Evolutionary conservation across 495 filamentous ascomycete genomes (phyloP), one percentile per base, ranked within the genome.

Genomic region (Xylaria longipes): DNA sequence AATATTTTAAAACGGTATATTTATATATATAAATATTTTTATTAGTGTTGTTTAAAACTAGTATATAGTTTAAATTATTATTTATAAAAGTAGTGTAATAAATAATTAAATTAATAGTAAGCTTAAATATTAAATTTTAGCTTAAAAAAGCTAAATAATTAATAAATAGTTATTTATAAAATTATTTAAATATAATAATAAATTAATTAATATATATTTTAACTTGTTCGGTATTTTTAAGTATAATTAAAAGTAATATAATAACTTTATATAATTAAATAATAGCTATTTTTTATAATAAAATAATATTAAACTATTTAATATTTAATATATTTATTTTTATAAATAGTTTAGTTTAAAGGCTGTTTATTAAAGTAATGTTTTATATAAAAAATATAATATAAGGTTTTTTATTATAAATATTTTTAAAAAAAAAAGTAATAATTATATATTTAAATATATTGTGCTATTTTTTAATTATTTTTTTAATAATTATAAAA

Each of bases 271-370:
- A 66, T 2, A 25, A 66, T 37, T 50, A 50, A 66, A 66, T 66
- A 50, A 66, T 39, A 27, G 17, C 45, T 25, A 50, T 35, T 41
- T 66, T 66, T 37, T 54, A 8, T 15, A 54, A 50, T 35, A 66
- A 66, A 35, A 66, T 54, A 54, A 66, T 52, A 39, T 66, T 54
- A 8, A 66, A 6, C 15, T 66, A 2, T 35, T 66, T 52, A 27
- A 48, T 0, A 35, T 66, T 66, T 33, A 66, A 66, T 33, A 66
- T 66, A 66, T 66, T 65, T 54, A 66, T 66, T 5, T 25, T 66
- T 25, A 66, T 35, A 12, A 66, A 15, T 25, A 66, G 12, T 20
- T 54, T 54, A 54, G 20, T 22, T 66, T 66, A 66, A 17, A 66
- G 39, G 20, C 64, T 41, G 1, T 54, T 54, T 20, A 66, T 31